Evolutionary conservation across 2,329 filamentous ascomycete species (phyloP).

Genomic region (Calonectria pteridis): DNA sequence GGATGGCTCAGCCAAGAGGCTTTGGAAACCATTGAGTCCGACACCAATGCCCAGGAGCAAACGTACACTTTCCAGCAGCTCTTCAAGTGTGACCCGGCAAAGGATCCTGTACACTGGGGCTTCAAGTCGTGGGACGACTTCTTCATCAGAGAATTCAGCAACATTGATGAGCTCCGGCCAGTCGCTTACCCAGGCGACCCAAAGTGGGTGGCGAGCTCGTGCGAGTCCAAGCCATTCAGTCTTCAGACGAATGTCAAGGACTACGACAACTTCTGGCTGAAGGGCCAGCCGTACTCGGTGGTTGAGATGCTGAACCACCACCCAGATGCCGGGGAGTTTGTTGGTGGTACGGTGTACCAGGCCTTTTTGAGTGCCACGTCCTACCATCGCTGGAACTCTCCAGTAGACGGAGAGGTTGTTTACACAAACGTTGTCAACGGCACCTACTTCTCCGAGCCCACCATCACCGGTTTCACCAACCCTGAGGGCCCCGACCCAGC

Average conservation of each 20-base stretch:
- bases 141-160: conserved; percentile 57
- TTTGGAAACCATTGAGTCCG: conserved; percentile 28
- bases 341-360: conserved; percentile 74
- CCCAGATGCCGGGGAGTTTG: conserved; percentile 61
- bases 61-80: conserved; percentile 31
- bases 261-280: conserved; percentile 75
- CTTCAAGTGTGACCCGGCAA: conserved; percentile 36
- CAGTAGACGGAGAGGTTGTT: conserved; percentile 67
- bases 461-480: conserved; percentile 14
- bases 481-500: conserved; percentile 34
- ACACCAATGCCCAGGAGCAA: conserved; percentile 29
- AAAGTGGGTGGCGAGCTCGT: conserved; percentile 64
- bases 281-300: conserved; percentile 73
- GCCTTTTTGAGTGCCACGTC: conserved; percentile 73
- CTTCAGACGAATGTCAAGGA: conserved; percentile 60
- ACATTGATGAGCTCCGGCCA: conserved; percentile 58
- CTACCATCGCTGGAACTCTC: conserved; percentile 78
- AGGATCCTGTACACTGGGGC: conserved; percentile 49
- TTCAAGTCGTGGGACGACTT: conserved; percentile 75
- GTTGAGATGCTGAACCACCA: conserved; percentile 69
- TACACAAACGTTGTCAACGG: conserved; percentile 64
- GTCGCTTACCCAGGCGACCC: conserved; percentile 59
- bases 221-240: conserved; percentile 70
- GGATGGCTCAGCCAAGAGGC: conserved; percentile 39
- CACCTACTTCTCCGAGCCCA: conserved; percentile 71